These are phyloP conservation scores for Infundibulicybe gibba DNA, from an alignment of 768 basidiomycete species.

Conservation along the genomic window DNA sequence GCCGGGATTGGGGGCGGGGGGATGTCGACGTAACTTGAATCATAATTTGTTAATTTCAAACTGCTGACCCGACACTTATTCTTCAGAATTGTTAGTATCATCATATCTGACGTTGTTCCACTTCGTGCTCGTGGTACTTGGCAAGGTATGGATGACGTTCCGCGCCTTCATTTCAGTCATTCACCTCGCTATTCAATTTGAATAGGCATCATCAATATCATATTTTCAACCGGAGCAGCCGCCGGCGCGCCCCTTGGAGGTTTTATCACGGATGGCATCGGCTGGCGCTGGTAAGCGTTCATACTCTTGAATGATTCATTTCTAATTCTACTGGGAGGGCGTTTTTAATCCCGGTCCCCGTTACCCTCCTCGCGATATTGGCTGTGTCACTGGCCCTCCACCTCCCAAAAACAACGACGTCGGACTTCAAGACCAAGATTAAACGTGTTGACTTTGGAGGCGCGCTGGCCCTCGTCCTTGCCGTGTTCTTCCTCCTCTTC, in stretches of 20 bases:
- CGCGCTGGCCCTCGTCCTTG: slow-evolving; percentile 48
- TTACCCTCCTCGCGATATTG: slow-evolving; percentile 50
- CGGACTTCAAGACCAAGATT: slow-evolving; percentile 46
- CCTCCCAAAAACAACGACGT: slow-evolving; percentile 38
- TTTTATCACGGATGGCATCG: slow-evolving; percentile 56
- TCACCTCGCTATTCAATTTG: not conserved
- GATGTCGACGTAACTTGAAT: slow-evolving; percentile 50
- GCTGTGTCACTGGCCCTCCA: slow-evolving; percentile 51
- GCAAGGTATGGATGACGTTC: slow-evolving; percentile 41
- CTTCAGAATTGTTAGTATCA: slow-evolving; percentile 54
- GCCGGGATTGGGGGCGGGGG: slow-evolving; percentile 62
- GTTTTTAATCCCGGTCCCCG: slow-evolving; percentile 58
- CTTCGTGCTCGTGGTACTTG: slow-evolving; percentile 63
- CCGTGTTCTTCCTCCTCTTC: slow-evolving; percentile 54
- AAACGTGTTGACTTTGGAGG: slow-evolving; percentile 63
- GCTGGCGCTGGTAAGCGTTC: slow-evolving; percentile 56
- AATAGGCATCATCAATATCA: slow-evolving; percentile 53
- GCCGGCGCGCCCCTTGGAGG: slow-evolving; percentile 64
- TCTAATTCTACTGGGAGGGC: slow-evolving; percentile 29
- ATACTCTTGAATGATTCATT: not conserved
- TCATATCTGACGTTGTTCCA: slow-evolving; percentile 64
- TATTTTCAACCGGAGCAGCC: slow-evolving; percentile 55
- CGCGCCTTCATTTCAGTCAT: not conserved
- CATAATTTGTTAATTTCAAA: not conserved
- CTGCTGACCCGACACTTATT: not conserved